Conservation (phyloP, 2,329 filamentous ascomycete species). For the Emericellopsis cladophorae region DNA sequence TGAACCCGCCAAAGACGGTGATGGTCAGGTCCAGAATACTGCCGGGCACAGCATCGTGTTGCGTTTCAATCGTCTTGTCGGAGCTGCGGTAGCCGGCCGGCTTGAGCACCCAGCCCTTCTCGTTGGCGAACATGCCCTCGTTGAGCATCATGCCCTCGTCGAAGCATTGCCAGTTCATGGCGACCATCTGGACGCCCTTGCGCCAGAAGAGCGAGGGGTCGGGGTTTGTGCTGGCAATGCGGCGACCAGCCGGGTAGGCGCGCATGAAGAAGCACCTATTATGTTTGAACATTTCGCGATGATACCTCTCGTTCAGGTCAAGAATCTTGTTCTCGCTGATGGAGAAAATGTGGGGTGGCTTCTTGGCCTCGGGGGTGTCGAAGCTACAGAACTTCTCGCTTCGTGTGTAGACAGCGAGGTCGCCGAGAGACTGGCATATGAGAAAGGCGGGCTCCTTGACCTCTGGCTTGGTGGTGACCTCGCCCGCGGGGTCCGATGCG, state of each 20-base stretch:
- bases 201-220: constrained; percentile 89
- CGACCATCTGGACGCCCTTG: constrained; percentile 92
- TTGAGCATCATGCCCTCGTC: constrained; percentile 95
- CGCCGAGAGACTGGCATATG: constrained; percentile 60
- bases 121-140: constrained; percentile 89
- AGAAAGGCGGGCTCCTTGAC: constrained; percentile 30
- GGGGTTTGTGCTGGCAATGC: constrained; percentile 84
- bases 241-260: constrained; percentile 71
- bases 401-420: constrained; percentile 74
- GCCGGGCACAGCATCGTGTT: constrained; percentile 32
- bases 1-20: constrained; percentile 64
- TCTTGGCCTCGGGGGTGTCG: constrained; percentile 47
- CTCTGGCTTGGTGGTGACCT: constrained; percentile 2
- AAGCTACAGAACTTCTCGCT: constrained; percentile 72
- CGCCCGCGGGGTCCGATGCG: neutral
- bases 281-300: constrained; percentile 70
- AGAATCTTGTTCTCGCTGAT: constrained; percentile 72
- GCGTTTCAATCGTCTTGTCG: constrained; percentile 22
- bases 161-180: constrained; percentile 93
- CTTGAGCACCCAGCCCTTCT: constrained; percentile 76
- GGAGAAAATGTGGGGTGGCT: constrained; percentile 66
- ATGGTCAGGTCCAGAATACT: constrained; percentile 55
- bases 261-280: constrained; percentile 84
- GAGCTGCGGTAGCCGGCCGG: constrained; percentile 56
- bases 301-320: constrained; percentile 42